Evolutionary conservation across 2,329 filamentous ascomycete genomes (phyloP).

Genomic region (Arthrobotrys megalospora): DNA sequence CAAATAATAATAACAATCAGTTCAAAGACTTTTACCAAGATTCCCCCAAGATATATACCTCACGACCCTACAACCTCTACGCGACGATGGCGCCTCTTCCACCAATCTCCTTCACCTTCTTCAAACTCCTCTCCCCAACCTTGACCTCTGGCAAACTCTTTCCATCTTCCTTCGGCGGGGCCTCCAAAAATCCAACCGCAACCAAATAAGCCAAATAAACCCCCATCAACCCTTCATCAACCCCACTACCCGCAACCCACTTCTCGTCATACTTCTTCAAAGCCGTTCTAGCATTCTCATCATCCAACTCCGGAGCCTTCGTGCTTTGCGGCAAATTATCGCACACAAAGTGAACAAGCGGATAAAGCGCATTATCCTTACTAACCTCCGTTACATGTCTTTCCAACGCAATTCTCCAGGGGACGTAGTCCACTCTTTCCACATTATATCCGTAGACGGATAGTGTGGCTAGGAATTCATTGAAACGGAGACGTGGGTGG

Average conservation of each 20-base stretch:
- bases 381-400: conserved; percentile 76
- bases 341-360: conserved; percentile 81
- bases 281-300: conserved; percentile 77
- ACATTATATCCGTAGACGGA: conserved; percentile 81
- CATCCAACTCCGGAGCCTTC: conserved; percentile 81
- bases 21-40: background rate
- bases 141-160: conserved; percentile 69
- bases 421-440: conserved; percentile 77
- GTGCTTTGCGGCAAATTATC: conserved; percentile 79
- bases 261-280: conserved; percentile 75
- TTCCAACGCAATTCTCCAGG: conserved; percentile 79
- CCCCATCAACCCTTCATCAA: conserved; percentile 75
- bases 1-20: background rate
- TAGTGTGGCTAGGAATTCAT: conserved; percentile 80
- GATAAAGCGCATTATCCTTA: conserved; percentile 81
- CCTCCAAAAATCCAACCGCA: conserved; percentile 75
- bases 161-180: conserved; percentile 67
- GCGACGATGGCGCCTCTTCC: conserved; percentile 68
- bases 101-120: conserved; percentile 71
- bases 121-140: conserved; percentile 70
- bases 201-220: conserved; percentile 77
- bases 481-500: conserved; percentile 83
- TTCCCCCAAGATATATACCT: background rate
- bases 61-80: background rate
- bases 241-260: conserved; percentile 72